These are phyloP conservation scores for Cairneyella variabilis DNA, from an alignment of 495 filamentous ascomycete genomes.

Conservation along the genomic window DNA sequence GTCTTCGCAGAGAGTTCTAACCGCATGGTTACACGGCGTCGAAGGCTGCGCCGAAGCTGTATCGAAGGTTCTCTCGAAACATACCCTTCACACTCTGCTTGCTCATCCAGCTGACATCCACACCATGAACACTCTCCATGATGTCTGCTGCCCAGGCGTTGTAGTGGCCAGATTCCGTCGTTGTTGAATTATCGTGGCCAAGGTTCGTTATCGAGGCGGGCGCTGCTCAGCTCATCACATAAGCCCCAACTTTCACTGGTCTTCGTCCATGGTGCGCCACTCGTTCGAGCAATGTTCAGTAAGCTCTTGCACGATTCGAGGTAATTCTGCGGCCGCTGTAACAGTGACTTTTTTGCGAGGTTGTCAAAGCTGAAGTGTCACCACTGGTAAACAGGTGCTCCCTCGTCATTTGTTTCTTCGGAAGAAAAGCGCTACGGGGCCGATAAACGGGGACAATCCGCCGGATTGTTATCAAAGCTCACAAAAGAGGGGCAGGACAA, in stretches of 20 bases:
- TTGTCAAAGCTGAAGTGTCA: no score
- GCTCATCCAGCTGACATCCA: constrained; percentile 66
- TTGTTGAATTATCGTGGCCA: neutral
- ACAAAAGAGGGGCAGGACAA: no score
- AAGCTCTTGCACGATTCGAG: no score
- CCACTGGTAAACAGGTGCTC: no score
- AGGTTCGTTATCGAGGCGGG: neutral
- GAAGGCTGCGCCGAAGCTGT: neutral
- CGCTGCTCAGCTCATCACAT: neutral
- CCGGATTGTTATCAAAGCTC: no score
- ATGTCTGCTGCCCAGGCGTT: neutral
- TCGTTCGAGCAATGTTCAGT: no score
- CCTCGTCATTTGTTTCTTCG: no score
- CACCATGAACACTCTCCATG: constrained; percentile 61
- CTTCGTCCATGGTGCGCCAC: neutral
- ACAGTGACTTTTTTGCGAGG: no score
- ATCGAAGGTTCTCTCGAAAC: neutral
- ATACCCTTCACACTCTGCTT: constrained; percentile 25
- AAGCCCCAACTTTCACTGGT: neutral
- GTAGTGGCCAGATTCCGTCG: neutral
- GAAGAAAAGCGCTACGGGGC: no score
- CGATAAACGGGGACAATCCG: no score
- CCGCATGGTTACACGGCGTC: constrained; percentile 1
- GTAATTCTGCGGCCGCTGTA: no score
- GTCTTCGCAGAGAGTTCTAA: neutral